These are phyloP conservation scores for Cladophialophora immunda DNA, from an alignment of 2,329 filamentous ascomycete species.

Conservation along the genomic window DNA sequence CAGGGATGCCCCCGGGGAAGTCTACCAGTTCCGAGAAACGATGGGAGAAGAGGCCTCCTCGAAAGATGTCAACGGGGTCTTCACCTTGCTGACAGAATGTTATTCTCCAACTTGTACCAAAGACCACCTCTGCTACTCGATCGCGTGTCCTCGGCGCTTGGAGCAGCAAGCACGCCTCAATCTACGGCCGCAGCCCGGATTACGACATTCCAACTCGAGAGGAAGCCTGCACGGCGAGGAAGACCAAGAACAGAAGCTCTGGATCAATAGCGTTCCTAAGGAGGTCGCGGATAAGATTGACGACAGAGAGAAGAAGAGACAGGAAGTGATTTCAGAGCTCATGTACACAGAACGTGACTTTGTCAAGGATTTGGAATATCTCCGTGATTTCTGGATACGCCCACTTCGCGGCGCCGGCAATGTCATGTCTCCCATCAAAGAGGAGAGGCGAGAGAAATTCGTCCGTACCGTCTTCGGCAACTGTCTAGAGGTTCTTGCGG, in stretches of 20 bases:
- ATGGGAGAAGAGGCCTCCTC: slow-evolving; percentile 75
- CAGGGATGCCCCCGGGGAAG: slow-evolving; percentile 90
- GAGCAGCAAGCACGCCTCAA: slow-evolving; percentile 96
- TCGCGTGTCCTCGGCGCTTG: slow-evolving; percentile 89
- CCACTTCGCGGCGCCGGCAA: slow-evolving; percentile 77
- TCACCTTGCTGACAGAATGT: slow-evolving; percentile 94
- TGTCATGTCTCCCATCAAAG: slow-evolving; percentile 81
- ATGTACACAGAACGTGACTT: slow-evolving; percentile 99
- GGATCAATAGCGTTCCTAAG: slow-evolving; percentile 98
- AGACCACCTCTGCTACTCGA: slow-evolving; percentile 96
- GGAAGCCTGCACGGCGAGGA: slow-evolving; percentile 84
- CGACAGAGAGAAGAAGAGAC: slow-evolving; percentile 94
- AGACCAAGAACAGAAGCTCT: slow-evolving; percentile 95
- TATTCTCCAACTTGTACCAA: slow-evolving; percentile 97
- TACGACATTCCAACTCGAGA: slow-evolving; percentile 75
- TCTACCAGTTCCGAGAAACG: slow-evolving; percentile 96
- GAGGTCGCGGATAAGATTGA: slow-evolving; percentile 89
- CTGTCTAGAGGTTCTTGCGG: slow-evolving; percentile 90
- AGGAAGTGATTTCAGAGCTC: slow-evolving; percentile 97
- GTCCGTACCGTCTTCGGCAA: slow-evolving; percentile 96
- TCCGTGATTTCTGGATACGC: slow-evolving; percentile 98
- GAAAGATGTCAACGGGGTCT: slow-evolving; percentile 91
- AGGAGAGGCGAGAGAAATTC: slow-evolving; percentile 85
- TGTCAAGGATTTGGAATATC: slow-evolving; percentile 96
- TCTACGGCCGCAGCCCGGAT: slow-evolving; percentile 86